Evolutionary conservation across 768 basidiomycete genomes (phyloP).

Genomic region (Lyophyllum decastes): DNA sequence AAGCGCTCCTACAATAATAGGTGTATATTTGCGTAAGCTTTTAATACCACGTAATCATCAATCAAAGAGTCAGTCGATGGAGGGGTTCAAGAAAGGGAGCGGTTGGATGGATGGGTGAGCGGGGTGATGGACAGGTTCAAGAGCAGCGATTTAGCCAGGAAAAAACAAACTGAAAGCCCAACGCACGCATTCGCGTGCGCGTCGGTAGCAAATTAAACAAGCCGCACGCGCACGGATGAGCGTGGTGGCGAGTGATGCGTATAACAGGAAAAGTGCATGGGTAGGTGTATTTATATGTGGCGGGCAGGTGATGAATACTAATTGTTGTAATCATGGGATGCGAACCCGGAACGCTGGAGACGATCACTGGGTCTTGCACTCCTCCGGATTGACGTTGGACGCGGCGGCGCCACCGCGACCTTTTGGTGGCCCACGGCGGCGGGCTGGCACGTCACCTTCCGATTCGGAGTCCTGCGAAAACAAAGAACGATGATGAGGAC

Average conservation of each 20-base stretch:
- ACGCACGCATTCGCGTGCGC: neutral
- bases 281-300: neutral
- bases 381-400: slow-evolving; percentile 71
- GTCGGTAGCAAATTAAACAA: neutral
- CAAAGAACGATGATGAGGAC: slow-evolving; percentile 13
- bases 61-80: neutral
- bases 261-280: neutral
- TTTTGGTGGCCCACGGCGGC: slow-evolving; percentile 61
- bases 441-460: slow-evolving; percentile 63
- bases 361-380: slow-evolving; percentile 87
- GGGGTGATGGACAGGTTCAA: neutral
- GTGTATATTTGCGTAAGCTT: neutral
- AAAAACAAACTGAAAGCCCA: neutral
- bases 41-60: neutral
- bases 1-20: neutral
- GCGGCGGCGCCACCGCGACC: slow-evolving; percentile 47
- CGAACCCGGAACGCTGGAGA: neutral
- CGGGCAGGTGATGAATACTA: neutral
- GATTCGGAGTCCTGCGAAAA: slow-evolving; percentile 64
- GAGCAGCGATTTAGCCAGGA: neutral
- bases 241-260: slow-evolving; percentile 6
- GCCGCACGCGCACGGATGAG: neutral
- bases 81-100: neutral
- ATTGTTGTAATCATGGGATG: no score
- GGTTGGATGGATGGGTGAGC: neutral